Evolutionary conservation across 257 asterid genomes (phyloP), one percentile per base, ranked within the genome.

Genomic region (Parsonsia alboflavescens): DNA sequence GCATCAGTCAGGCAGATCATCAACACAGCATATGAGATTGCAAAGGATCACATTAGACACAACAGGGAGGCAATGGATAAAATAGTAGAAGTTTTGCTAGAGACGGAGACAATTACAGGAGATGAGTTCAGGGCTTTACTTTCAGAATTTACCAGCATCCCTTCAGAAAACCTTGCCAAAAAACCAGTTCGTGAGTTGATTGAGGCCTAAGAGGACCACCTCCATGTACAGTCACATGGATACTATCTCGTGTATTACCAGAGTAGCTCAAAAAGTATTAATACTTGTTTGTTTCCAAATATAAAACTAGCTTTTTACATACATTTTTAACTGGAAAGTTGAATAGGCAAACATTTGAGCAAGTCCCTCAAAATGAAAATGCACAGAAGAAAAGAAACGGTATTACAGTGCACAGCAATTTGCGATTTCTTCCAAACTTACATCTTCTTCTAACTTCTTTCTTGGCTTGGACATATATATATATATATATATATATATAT

Each of bases 41-140:
- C 95, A 0, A 85, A 83, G 82, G 64, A 68, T 12, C 96, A 86
- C 72, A 44, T 85, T 61, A 83, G 79, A 83, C 84, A 82, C 79
- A 89, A 85, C 75, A 87, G 92, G 80, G 90, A 86, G 53, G 90
- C 87, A 5, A 85, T 89, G 63, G 96, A 91, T 64, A 89, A 83
- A 79, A 49, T 88, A 21, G 96, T 84, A 2, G 96, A 91, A 19
- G 85, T 86, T 77, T 42, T 91, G 71, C 75, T 89, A 75, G 97
- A 91, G 82, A 89, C 80, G 76, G 97, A 89, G 73, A 88, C 88
- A 19, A 76, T 91, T 22, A 80, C 84, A 11, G 97, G 97, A 52
- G 90, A 89, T n/a, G 93, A 91, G 78, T 87, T 91, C 41, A 87
- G 90, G 39, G 84, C 86, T 13, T 67, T 87, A 2, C 84, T 90